A percentile compares a stretch with the other conserved stretches of the same genome.
These are phyloP conservation scores for Parsonsia alboflavescens DNA, from an alignment of 257 asterid species.

Conservation along the genomic window DNA sequence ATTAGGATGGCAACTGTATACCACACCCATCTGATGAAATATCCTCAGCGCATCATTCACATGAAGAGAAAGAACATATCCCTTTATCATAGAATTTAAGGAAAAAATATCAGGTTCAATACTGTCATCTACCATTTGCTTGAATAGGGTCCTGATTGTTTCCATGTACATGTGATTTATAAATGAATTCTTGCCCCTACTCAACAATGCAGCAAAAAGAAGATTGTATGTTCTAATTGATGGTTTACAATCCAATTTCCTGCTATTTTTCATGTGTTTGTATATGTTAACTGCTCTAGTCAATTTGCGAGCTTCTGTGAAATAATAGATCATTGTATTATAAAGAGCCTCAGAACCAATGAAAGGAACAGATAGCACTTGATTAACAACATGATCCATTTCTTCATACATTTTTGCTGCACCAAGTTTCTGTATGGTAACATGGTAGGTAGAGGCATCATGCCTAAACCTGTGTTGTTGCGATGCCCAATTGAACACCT, in stretches of 20 bases:
- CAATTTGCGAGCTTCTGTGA: slow-evolving; percentile 72
- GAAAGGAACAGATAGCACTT: slow-evolving; percentile 64
- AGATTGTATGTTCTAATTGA: slow-evolving; percentile 68
- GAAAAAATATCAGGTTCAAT: slow-evolving; percentile 77
- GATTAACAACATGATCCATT: slow-evolving; percentile 78
- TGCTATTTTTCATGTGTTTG: slow-evolving; percentile 57
- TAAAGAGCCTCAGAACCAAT: slow-evolving; percentile 70
- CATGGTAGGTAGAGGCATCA: slow-evolving; percentile 49
- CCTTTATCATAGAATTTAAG: slow-evolving; percentile 85
- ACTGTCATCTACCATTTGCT: slow-evolving; percentile 84
- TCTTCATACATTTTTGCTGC: slow-evolving; percentile 71
- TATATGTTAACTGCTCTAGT: slow-evolving; percentile 73
- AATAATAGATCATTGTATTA: slow-evolving; percentile 75
- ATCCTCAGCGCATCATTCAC: slow-evolving; percentile 87
- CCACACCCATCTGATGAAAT: slow-evolving; percentile 83
- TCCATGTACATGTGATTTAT: slow-evolving; percentile 82
- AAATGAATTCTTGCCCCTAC: slow-evolving; percentile 65
- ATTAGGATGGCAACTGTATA: slow-evolving; percentile 64
- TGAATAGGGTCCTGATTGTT: slow-evolving; percentile 59
- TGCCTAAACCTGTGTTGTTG: slow-evolving; percentile 83
- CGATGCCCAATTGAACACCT: slow-evolving; percentile 90
- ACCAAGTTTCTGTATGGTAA: slow-evolving; percentile 72
- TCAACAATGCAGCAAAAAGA: slow-evolving; percentile 62
- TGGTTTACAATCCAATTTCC: slow-evolving; percentile 80
- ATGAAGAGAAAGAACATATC: slow-evolving; percentile 86